Evolutionary conservation across 352 stramenopile genomes (phyloP).

Genomic region (Ophiocytium majus): DNA sequence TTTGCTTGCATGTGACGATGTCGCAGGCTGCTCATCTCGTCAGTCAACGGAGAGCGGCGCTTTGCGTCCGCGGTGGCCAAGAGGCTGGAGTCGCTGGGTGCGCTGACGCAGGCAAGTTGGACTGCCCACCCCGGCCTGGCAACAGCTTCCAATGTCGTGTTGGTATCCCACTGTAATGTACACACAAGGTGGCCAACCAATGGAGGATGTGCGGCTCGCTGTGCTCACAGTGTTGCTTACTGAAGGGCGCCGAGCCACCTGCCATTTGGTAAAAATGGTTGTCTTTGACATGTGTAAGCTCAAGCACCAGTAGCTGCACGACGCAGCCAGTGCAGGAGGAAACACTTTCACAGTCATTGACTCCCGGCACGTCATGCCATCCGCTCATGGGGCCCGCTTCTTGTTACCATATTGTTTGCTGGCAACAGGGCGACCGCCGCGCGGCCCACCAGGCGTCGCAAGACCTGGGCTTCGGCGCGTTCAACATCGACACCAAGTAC

Average conservation of each 20-base stretch:
- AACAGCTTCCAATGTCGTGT: not conserved
- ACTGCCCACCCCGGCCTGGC: no score
- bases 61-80: constrained; percentile 72
- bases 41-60: constrained; percentile 67
- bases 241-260: not conserved
- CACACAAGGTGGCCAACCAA: not conserved
- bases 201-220: not conserved
- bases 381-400: no score
- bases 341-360: no score
- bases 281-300: constrained; percentile 4
- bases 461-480: constrained; percentile 43
- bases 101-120: constrained; percentile 70
- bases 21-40: constrained; percentile 67
- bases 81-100: constrained; percentile 67
- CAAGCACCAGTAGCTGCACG: no score
- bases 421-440: constrained; percentile 55
- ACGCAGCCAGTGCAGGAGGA: no score
- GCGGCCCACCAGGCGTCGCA: constrained; percentile 35
- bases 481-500: constrained; percentile 1
- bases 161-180: not conserved
- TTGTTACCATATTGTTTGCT: no score
- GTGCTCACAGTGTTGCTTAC: not conserved
- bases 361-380: no score
- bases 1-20: no score
- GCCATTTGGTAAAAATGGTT: not conserved